Percentiles rank a stretch among this genome's conserved stretches.
These are phyloP conservation scores for Gossypium turneri DNA, from an alignment of 345 rosid species.

Conservation along the genomic window DNA sequence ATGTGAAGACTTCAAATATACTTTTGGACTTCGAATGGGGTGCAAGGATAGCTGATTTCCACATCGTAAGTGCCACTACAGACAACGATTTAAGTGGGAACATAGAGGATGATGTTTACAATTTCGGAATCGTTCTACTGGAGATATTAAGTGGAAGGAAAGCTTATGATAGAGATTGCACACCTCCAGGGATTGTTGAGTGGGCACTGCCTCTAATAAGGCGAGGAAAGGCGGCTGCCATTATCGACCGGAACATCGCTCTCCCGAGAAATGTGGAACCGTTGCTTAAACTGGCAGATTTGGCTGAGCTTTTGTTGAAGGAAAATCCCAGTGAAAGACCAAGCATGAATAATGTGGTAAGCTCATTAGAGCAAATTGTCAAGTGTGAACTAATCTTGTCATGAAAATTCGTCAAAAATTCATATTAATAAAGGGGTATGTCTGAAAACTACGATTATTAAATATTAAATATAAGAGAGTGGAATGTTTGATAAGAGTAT, in stretches of 20 bases:
- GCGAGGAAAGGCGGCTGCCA: conserved; percentile 40
- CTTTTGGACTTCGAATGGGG: conserved; percentile 79
- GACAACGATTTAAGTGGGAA: conserved; percentile 50
- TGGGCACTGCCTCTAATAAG: conserved; percentile 73
- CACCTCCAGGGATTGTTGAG: conserved; percentile 59
- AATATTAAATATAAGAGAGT: too few relatives aligned
- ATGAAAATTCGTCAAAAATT: not conserved
- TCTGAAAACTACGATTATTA: not conserved
- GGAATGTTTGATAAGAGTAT: too few relatives aligned
- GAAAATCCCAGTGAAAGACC: conserved; percentile 46
- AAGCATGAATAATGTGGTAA: not conserved
- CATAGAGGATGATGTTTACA: conserved; percentile 59
- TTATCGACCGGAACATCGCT: conserved; percentile 48
- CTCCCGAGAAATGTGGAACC: conserved; percentile 4
- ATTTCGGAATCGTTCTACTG: conserved; percentile 65
- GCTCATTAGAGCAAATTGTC: not conserved
- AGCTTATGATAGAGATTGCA: conserved; percentile 56
- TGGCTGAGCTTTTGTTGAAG: conserved; percentile 68
- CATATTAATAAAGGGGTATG: conserved; percentile 8
- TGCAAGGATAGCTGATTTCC: conserved; percentile 78
- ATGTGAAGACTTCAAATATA: conserved; percentile 72
- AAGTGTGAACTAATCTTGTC: not conserved
- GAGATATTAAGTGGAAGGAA: conserved; percentile 88
- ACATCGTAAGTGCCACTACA: conserved; percentile 49
- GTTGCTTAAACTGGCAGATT: conserved; percentile 66